phyloP scores from a whole-genome alignment of 2,329 filamentous ascomycete genomes.

The Trichoderma asperellum region DNA sequence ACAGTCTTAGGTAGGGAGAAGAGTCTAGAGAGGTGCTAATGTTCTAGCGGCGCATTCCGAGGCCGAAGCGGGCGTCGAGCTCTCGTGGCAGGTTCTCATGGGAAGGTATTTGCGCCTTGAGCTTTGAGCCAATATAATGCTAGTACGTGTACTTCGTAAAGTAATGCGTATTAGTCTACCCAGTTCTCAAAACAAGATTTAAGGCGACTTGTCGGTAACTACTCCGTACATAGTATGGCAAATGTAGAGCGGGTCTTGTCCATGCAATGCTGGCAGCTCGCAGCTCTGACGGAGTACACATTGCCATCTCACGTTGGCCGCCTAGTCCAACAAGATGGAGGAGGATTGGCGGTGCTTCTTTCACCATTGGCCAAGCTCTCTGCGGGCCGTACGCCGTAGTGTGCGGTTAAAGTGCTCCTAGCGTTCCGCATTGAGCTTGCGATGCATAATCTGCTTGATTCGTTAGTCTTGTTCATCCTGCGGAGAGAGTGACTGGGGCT shows the following conservation, averaged over 20 bases:
- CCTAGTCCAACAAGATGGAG: constrained; percentile 1
- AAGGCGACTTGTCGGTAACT: constrained; percentile 7
- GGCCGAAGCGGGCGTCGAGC: constrained; percentile 7
- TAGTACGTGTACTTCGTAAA: background rate
- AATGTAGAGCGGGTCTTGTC: constrained; percentile 9
- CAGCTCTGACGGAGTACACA: constrained; percentile 11
- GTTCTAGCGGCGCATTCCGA: background rate
- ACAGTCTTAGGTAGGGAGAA: constrained; percentile 12
- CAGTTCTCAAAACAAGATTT: background rate
- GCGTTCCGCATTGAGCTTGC: constrained; percentile 20
- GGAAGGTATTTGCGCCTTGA: constrained; percentile 1
- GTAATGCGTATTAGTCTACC: background rate
- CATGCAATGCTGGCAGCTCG: constrained; percentile 13
- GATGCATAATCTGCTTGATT: constrained; percentile 15
- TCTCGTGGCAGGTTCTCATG: constrained; percentile 21
- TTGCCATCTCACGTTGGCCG: constrained; percentile 18
- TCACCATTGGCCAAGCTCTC: constrained; percentile 9
- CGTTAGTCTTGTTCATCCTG: constrained; percentile 22
- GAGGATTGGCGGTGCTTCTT: background rate
- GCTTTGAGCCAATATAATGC: background rate
- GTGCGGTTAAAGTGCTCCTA: constrained; percentile 22
- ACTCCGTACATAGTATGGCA: background rate
- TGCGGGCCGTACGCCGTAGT: constrained; percentile 23
- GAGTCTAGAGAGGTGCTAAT: background rate
- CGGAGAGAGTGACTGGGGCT: constrained; percentile 10